These are phyloP conservation scores for Pyrenochaeta sp. DNA, from an alignment of 2,329 filamentous ascomycete species.

Conservation along the genomic window DNA sequence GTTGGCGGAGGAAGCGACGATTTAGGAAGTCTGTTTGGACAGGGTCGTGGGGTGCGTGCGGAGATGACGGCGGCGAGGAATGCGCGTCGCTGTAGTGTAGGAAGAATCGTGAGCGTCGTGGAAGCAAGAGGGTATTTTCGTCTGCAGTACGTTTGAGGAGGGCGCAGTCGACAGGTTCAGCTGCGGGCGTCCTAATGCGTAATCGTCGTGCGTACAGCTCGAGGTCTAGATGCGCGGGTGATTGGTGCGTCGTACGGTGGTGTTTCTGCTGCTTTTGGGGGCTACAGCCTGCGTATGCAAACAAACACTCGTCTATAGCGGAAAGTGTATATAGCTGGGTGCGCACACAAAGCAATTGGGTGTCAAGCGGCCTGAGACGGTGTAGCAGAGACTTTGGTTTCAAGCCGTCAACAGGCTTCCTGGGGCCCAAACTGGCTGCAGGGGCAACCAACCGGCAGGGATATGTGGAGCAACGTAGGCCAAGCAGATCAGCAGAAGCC, in stretches of 20 bases:
- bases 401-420: background rate
- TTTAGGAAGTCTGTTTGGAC: constrained; percentile 31
- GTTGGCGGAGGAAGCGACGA: constrained; percentile 19
- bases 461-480: constrained; percentile 1
- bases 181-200: constrained; percentile 13
- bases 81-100: constrained; percentile 3
- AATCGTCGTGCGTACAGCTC: constrained; percentile 17
- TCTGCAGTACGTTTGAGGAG: constrained; percentile 4
- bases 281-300: constrained; percentile 2
- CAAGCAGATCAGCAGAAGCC: constrained; percentile 3
- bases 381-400: background rate
- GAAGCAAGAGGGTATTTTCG: constrained; percentile 1
- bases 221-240: constrained; percentile 21
- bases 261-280: constrained; percentile 10
- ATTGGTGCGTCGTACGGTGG: constrained; percentile 16
- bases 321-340: background rate
- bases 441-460: constrained; percentile 1
- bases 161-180: constrained; percentile 17
- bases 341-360: constrained; percentile 4
- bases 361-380: background rate
- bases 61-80: constrained; percentile 15
- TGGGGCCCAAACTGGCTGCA: background rate
- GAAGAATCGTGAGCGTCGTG: background rate
- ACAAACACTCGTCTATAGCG: constrained; percentile 3
- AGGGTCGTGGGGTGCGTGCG: constrained; percentile 19